phyloP scores from a whole-genome alignment of 345 rosid genomes.

The Triadica sebifera region DNA sequence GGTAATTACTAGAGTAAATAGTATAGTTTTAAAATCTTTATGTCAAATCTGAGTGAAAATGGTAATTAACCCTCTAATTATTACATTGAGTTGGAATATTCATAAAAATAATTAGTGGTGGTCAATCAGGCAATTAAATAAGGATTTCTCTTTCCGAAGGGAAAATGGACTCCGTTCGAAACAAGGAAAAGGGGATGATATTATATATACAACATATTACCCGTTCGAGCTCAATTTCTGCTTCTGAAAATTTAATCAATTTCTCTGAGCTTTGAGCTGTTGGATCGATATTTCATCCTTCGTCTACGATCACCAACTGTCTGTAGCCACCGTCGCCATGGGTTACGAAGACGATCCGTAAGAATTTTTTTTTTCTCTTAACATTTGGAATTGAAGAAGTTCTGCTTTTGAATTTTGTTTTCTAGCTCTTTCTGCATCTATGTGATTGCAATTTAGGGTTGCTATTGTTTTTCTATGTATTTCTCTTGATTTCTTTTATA shows the following conservation, averaged over 20 bases:
- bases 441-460: background rate
- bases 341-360: constrained; percentile 81
- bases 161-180: too few relatives aligned
- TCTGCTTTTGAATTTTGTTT: background rate
- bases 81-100: too few relatives aligned
- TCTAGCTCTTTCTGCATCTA: background rate
- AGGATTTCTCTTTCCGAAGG: too few relatives aligned
- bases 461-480: background rate
- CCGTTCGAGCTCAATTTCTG: background rate
- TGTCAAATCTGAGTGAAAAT: too few relatives aligned
- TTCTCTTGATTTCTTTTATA: background rate
- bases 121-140: too few relatives aligned
- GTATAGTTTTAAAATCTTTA: too few relatives aligned
- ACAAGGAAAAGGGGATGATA: too few relatives aligned
- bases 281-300: background rate
- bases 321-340: constrained; percentile 29
- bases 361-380: constrained; percentile 19
- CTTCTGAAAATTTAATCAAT: background rate
- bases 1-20: too few relatives aligned
- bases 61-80: too few relatives aligned
- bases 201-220: background rate
- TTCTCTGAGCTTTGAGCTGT: background rate
- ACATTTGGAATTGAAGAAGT: background rate
- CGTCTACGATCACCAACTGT: background rate
- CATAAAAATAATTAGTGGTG: too few relatives aligned